Percentiles rank a stretch among this genome's conserved stretches.
Evolutionary conservation across 2,329 filamentous ascomycete genomes (phyloP).

Genomic region (Alternaria incomplexa): DNA sequence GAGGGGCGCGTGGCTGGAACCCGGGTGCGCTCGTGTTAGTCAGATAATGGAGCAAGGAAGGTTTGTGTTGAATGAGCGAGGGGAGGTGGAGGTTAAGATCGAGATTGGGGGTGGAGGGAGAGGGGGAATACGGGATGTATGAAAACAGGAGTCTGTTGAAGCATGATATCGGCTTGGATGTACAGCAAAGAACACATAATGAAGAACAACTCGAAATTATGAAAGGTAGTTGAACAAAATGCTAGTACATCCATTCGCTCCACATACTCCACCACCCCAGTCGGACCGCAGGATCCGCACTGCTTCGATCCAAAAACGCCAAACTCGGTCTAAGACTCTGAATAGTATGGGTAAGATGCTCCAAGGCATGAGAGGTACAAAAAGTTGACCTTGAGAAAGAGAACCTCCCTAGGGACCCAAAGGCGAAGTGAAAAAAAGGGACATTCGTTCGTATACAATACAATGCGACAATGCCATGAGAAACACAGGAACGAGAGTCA

Average conservation of each 20-base stretch:
- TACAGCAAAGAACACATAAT: no score
- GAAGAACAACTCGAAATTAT: neutral
- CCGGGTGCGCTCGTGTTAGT: constrained; percentile 1
- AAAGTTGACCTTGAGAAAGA: constrained; percentile 21
- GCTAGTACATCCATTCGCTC: constrained; percentile 4
- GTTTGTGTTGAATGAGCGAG: neutral
- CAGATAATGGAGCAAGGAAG: constrained; percentile 8
- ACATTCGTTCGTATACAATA: constrained; percentile 27
- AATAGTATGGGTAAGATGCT: constrained; percentile 21
- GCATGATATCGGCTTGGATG: no score
- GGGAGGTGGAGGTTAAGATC: constrained; percentile 15
- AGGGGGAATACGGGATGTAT: neutral
- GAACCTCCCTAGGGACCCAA: constrained; percentile 14
- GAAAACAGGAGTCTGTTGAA: no score
- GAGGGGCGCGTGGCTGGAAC: constrained; percentile 19
- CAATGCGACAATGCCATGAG: constrained; percentile 13
- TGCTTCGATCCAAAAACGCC: constrained; percentile 22
- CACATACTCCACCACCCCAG: constrained; percentile 6
- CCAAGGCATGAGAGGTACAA: constrained; percentile 26
- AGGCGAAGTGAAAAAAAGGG: neutral
- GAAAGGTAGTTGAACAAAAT: neutral
- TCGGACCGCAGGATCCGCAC: neutral
- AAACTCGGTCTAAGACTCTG: constrained; percentile 28
- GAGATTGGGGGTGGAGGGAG: neutral
- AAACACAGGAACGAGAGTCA: constrained; percentile 16